Evolutionary conservation across 768 basidiomycete genomes (phyloP).

Genomic region (Agrocybe praecox): DNA sequence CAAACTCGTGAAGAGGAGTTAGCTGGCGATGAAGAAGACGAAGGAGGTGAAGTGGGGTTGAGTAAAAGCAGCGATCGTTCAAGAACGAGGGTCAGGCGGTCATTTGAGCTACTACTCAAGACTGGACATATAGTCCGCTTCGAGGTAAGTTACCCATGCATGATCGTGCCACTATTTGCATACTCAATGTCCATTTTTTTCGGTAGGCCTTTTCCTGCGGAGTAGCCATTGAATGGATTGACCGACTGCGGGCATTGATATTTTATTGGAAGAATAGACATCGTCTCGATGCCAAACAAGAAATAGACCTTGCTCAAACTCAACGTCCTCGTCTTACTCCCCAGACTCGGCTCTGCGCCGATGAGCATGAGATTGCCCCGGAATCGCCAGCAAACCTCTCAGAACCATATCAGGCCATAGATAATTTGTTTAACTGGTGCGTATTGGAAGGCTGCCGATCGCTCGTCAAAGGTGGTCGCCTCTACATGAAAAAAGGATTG

Average conservation of each 20-base stretch:
- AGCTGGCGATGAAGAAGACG: conserved; percentile 61
- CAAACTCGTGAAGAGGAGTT: conserved; percentile 39
- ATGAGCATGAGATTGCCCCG: conserved; percentile 44
- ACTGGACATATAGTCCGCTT: conserved; percentile 73
- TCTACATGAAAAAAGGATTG: conserved; percentile 72
- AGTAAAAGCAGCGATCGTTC: conserved; percentile 42
- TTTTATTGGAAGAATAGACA: conserved; percentile 83
- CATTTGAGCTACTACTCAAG: conserved; percentile 76
- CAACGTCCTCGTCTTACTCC: conserved; percentile 65
- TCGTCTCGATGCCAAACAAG: conserved; percentile 71
- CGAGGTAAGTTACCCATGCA: conserved; percentile 59
- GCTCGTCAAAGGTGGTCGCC: conserved; percentile 70
- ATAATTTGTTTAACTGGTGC: conserved; percentile 86
- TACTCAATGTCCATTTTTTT: background rate
- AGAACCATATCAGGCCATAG: conserved; percentile 56
- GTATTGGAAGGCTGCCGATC: conserved; percentile 77
- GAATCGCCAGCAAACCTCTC: conserved; percentile 56
- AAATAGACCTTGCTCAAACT: conserved; percentile 77
- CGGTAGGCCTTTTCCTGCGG: conserved; percentile 64
- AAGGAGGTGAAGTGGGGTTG: conserved; percentile 62
- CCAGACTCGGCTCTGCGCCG: conserved; percentile 41
- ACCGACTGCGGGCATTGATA: conserved; percentile 67
- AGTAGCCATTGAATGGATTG: conserved; percentile 85
- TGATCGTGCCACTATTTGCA: too few species aligned
- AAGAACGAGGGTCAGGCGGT: conserved; percentile 57